Base-by-base conservation (phyloP, 176 grass and related monocot genomes). In the Puccinellia tenuiflora region DNA sequence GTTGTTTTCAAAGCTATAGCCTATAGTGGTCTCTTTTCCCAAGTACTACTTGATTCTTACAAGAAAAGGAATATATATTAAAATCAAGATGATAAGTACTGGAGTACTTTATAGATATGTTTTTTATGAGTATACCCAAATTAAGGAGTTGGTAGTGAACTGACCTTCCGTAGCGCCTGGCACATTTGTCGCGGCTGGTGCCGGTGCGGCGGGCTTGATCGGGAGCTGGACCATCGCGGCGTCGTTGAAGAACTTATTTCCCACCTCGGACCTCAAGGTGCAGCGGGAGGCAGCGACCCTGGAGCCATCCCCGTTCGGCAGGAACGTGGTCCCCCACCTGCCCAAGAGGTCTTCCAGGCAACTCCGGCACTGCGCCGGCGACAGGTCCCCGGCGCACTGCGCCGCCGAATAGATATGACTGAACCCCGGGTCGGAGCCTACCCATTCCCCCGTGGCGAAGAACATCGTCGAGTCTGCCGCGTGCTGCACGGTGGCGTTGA, bases 161-260 rank as follows among this genome's bases (percentile, higher is more conserved):
- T n/a, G n/a, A n/a, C n/a, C n/a, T n/a, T n/a, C n/a, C n/a, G n/a
- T n/a, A n/a, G n/a, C n/a, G n/a, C n/a, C n/a, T n/a, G n/a, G n/a
- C n/a, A n/a, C n/a, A n/a, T n/a, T n/a, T n/a, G n/a, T n/a, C n/a
- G n/a, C n/a, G n/a, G 38, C 9, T 42, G 38, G 38, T 40, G 7
- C 38, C 38, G 38, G 38, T 9, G 38, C 38, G 38, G 38, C 38
- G 9, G 52, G 7, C 52, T n/a, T 22, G 6, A 21, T 9, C 21
- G 52, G 52, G 7, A 55, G 52, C 52, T 1, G 6, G 52, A 55
- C 7, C 43, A 24, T 82, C 1, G 91, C n/a, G 1, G 0, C 14
- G 15, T 85, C 91, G 15, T 20, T 57, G 61, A 77, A 93, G 74
- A 93, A 93, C 8, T 2, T 43, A 0, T 2, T 69, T 88, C 90